These are phyloP conservation scores for Nitzschia inconspicua DNA, from an alignment of 108 stramenopile genomes.

Conservation along the genomic window DNA sequence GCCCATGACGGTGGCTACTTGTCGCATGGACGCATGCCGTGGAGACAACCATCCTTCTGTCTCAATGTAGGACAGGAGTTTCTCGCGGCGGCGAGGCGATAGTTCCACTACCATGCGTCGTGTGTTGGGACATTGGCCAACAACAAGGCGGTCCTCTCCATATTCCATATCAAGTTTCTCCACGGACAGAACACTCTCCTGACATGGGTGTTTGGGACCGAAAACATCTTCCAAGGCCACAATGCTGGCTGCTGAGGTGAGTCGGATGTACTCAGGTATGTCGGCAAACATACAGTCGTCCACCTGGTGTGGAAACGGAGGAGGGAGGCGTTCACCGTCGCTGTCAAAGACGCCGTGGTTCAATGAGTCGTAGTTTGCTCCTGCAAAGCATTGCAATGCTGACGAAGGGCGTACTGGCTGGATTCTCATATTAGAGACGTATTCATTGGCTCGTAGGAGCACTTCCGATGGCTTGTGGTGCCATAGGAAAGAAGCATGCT, in stretches of 20 bases:
- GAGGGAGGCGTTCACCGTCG: neutral
- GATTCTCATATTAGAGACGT: neutral
- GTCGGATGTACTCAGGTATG: neutral
- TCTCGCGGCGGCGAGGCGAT: neutral
- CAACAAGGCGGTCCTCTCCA: neutral
- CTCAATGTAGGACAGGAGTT: conserved; percentile 4
- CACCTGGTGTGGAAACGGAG: conserved; percentile 1
- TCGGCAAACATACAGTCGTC: conserved; percentile 8
- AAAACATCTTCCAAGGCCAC: conserved; percentile 1
- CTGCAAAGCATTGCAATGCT: too few species aligned
- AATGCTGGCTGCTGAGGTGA: conserved; percentile 5
- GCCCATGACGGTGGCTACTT: neutral
- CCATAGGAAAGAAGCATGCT: conserved; percentile 2
- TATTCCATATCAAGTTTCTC: neutral
- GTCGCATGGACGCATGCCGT: neutral
- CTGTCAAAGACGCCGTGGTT: neutral
- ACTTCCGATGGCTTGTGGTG: neutral
- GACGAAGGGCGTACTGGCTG: neutral
- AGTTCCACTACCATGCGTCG: neutral
- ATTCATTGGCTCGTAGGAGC: neutral
- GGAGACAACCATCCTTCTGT: neutral
- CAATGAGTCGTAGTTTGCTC: neutral
- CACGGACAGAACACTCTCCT: neutral
- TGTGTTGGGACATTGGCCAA: neutral
- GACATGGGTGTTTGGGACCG: neutral